These are phyloP conservation scores for Globisporangium canariense DNA, from an alignment of 352 stramenopile species.

Conservation along the genomic window DNA sequence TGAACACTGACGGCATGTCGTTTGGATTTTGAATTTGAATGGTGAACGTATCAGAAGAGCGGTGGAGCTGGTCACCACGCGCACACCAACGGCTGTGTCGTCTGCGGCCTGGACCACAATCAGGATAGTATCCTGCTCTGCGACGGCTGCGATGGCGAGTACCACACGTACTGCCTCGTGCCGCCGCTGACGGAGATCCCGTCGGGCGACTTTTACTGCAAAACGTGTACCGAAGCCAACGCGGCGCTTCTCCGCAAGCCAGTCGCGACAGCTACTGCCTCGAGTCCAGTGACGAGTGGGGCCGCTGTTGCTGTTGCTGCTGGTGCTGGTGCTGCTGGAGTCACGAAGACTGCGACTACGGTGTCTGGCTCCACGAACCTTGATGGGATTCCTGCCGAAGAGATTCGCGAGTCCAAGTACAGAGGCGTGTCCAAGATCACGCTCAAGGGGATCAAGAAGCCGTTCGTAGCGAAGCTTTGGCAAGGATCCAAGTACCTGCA, in stretches of 20 bases:
- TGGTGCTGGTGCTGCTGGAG: constrained; percentile 2
- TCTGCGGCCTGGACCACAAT: constrained; percentile 71
- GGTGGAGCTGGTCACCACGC: constrained; percentile 19
- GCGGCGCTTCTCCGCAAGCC: constrained; percentile 39
- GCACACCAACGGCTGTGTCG: constrained; percentile 53
- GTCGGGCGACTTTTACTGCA: constrained; percentile 79
- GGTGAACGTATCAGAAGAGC: not conserved
- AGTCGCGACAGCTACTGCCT: constrained; percentile 17
- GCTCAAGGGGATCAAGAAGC: constrained; percentile 77
- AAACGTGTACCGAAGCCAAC: constrained; percentile 53
- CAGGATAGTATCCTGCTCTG: constrained; percentile 81
- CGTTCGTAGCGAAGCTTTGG: constrained; percentile 73
- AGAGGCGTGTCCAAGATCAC: constrained; percentile 76
- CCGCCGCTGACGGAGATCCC: constrained; percentile 72
- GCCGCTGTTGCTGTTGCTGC: not conserved
- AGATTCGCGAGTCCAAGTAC: constrained; percentile 78
- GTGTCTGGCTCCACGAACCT: not conserved
- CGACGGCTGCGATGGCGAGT: constrained; percentile 84
- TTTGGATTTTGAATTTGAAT: not conserved
- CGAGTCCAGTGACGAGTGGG: not conserved
- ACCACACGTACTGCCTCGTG: constrained; percentile 82
- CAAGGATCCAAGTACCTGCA: constrained; percentile 65
- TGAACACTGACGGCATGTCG: not conserved
- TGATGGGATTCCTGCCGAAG: constrained; percentile 24
- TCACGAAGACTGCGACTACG: not conserved